phyloP scores from a whole-genome alignment of 352 stramenopile species.

The Halophytophthora batemanensis region DNA sequence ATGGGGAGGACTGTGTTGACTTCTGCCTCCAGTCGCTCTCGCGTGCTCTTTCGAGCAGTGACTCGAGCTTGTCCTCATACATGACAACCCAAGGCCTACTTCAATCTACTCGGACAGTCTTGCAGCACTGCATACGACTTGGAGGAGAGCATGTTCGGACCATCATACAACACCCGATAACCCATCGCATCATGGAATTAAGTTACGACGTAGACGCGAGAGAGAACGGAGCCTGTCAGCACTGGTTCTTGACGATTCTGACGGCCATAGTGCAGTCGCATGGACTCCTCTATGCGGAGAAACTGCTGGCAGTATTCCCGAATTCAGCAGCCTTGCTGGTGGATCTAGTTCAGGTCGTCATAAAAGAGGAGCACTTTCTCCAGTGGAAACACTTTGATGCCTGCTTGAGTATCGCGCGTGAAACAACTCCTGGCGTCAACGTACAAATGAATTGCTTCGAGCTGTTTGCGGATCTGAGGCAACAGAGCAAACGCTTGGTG shows the following conservation, averaged over 20 bases:
- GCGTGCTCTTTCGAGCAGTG: slow-evolving; percentile 1
- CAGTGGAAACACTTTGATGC: slow-evolving; percentile 11
- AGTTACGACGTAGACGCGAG: not conserved
- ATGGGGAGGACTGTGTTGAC: slow-evolving; percentile 3
- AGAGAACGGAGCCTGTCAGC: slow-evolving; percentile 6
- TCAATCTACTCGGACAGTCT: slow-evolving; percentile 18
- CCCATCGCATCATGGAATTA: slow-evolving; percentile 9
- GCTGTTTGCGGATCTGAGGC: slow-evolving; percentile 9
- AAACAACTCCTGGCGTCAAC: not conserved
- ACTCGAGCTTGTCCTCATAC: slow-evolving; percentile 3
- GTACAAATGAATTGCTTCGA: slow-evolving; percentile 7
- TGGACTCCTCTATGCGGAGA: slow-evolving; percentile 21
- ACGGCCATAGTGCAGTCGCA: slow-evolving; percentile 11
- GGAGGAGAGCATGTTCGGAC: slow-evolving; percentile 14
- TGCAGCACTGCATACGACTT: slow-evolving; percentile 17
- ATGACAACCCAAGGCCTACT: slow-evolving; percentile 12
- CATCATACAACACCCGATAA: slow-evolving; percentile 20
- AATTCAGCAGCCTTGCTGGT: slow-evolving; percentile 12
- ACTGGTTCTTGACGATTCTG: slow-evolving; percentile 23
- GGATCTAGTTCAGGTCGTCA: slow-evolving; percentile 5
- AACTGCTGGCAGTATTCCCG: slow-evolving; percentile 8
- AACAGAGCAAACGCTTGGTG: slow-evolving; percentile 7
- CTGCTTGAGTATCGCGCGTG: slow-evolving; percentile 7
- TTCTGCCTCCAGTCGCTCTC: slow-evolving; percentile 13
- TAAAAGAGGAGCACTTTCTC: not conserved